Evolutionary conservation across 2,329 filamentous ascomycete genomes (phyloP), one percentile per base, ranked within the genome.

Genomic region (Ceratocystis papillata): DNA sequence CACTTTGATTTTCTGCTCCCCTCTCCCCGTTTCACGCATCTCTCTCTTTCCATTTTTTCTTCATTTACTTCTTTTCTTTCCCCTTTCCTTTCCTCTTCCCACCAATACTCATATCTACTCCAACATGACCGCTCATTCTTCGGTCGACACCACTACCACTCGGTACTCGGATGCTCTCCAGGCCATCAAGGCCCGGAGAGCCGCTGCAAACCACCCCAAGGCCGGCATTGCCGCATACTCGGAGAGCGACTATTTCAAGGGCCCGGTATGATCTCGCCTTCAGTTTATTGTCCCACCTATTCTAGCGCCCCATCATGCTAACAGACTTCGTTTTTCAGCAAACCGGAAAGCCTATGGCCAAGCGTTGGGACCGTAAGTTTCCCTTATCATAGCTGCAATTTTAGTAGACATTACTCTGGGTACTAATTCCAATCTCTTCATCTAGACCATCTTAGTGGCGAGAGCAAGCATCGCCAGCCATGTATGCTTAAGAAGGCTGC

Each of bases 401-500:
- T 41, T 15, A 12, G 12, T 15, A 15, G 3, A 41, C 12, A 41
- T 41, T 15, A 30, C n/a, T 33, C 10, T 8, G 20, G 25, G 48
- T n/a, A 68, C 69, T 60, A 69, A 61, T 30, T 15, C 53, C 28
- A 41, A 20, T 41, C 20, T 65, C 60, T 25, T 20, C 60, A 25
- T 33, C 30, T 7, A 83, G 81, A 78, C 72, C 80, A 83, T 67
- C 75, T 92, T 60, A 88, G 79, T 33, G 70, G 77, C 7, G 89
- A 93, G 73, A 83, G 83, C 69, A 79, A 80, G 67, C 74, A 81
- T 22, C 79, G 84, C 63, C 75, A 83, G 74, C 86, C 81, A 44
- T 89, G 83, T 69, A 87, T 86, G n/a, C 79, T 97, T 68, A 97
- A 97, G 76, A 81, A 82, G 68, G 91, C 92, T 4, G 92, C 92